Base-by-base conservation (phyloP, 768 basidiomycete genomes). In the Pulveroboletus sp. region DNA sequence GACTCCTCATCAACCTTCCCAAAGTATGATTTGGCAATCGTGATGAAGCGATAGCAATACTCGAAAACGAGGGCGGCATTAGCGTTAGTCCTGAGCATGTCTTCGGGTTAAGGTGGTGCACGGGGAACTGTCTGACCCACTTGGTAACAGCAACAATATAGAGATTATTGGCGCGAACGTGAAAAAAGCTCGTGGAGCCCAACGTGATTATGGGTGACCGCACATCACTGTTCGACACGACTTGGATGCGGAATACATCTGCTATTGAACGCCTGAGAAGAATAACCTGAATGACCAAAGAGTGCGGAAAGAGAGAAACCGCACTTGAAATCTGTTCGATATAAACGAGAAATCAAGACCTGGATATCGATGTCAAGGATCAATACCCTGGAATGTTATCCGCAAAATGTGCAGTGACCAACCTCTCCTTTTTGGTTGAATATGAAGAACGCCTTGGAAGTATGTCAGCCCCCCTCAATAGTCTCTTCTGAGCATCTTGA, bases 391-490 rank as follows among this genome's bases (percentile, higher is more conserved):
- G 21, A 3, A 7, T 3, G 18, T 33, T 10, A 14, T 37, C 12
- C 7, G 17, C 14, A 17, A 8, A n/a, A 47, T 8, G 11, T 12
- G 5, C n/a, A 3, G 6, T n/a, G 27, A 64, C 80, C 36, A 49
- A 93, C 95, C 81, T 98, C 96, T 69, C 96, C 96, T 71, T 98
- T 97, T 71, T 94, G 93, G 66, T 97, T 99, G 78, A 97, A 96
- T 51, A 97, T 92, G 71, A 98, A 97, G 82, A 97, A 97, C 42
- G 90, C 94, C 94, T 97, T 57, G 44, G 40, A n/a, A 54, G 21
- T 11, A 32, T 14, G 42, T 54, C 18, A 47, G 53, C 46, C 39
- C 47, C 14, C 27, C 31, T 11, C 50, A 36, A 9, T 21, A 15
- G 18, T 47, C 44, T 35, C 28, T 27, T 24, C 27, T 33, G 27